Evolutionary conservation across 2,329 filamentous ascomycete species (phyloP).

Genomic region (Cladosporium phlei): DNA sequence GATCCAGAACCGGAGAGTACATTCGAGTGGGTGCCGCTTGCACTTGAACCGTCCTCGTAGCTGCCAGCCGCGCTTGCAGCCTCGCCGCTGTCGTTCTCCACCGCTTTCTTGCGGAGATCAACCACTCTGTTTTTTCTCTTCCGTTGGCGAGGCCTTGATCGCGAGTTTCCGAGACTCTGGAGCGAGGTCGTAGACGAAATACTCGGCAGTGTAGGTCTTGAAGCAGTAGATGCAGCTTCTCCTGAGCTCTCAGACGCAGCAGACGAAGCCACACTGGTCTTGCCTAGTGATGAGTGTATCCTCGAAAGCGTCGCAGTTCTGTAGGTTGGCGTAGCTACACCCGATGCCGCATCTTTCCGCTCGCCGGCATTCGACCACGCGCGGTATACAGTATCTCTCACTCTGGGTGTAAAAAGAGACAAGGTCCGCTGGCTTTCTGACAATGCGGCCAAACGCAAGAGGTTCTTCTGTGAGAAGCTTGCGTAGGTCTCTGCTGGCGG

Average conservation of each 20-base stretch:
- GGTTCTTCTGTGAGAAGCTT: slow-evolving; percentile 91
- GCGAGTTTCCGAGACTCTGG: slow-evolving; percentile 55
- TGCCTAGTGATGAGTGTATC: slow-evolving; percentile 49
- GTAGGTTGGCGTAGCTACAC: slow-evolving; percentile 37
- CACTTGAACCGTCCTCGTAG: slow-evolving; percentile 27
- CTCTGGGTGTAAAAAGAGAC: slow-evolving; percentile 86
- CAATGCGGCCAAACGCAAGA: slow-evolving; percentile 74
- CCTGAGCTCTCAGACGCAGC: slow-evolving; percentile 60
- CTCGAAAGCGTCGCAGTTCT: slow-evolving; percentile 43
- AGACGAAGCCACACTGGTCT: slow-evolving; percentile 46
- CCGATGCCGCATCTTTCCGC: slow-evolving; percentile 53
- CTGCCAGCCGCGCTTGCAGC: slow-evolving; percentile 49
- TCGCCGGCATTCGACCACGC: slow-evolving; percentile 83
- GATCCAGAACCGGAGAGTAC: slow-evolving; percentile 53
- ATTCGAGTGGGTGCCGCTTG: slow-evolving; percentile 38
- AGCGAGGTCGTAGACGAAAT: slow-evolving; percentile 50
- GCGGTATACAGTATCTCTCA: slow-evolving; percentile 82
- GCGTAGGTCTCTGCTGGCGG: slow-evolving; percentile 77
- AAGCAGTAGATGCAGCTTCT: slow-evolving; percentile 56
- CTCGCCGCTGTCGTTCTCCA: slow-evolving; percentile 39
- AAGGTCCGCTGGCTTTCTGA: slow-evolving; percentile 86
- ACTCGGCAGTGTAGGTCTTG: slow-evolving; percentile 62
- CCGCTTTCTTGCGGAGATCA: slow-evolving; percentile 63
- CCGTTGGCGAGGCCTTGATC: slow-evolving; percentile 57
- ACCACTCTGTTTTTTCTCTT: slow-evolving; percentile 83